A percentile compares a stretch with the other conserved stretches of the same genome.
These are phyloP conservation scores for Arxiozyma bovina DNA, from an alignment of 1,139 yeast genomes.

Conservation along the genomic window DNA sequence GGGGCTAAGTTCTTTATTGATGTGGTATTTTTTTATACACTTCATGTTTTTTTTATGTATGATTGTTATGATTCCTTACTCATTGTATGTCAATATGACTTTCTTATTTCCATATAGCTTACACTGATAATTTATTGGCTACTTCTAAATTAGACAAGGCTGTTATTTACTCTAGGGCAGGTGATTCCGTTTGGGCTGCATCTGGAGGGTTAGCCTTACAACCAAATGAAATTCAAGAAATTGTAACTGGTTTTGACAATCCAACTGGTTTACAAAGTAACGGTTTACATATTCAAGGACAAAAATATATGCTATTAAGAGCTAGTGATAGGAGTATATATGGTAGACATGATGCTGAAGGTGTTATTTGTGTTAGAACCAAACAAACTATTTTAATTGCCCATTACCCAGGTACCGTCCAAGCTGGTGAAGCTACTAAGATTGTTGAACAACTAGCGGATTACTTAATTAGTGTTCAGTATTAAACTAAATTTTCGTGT, in stretches of 20 bases:
- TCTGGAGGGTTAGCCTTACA: slow-evolving; percentile 61
- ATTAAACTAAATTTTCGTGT: slow-evolving; percentile 34
- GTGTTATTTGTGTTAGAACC: slow-evolving; percentile 85
- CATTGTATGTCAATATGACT: background rate
- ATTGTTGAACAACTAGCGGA: slow-evolving; percentile 94
- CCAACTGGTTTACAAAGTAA: slow-evolving; percentile 69
- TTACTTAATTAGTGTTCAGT: slow-evolving; percentile 79
- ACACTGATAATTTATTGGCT: slow-evolving; percentile 83
- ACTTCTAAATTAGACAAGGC: slow-evolving; percentile 88
- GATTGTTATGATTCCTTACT: background rate
- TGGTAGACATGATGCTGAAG: slow-evolving; percentile 83
- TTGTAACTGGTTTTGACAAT: slow-evolving; percentile 75
- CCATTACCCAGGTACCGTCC: slow-evolving; percentile 87
- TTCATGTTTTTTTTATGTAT: background rate
- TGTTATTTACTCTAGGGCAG: slow-evolving; percentile 86
- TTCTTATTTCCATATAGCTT: slow-evolving; percentile 40
- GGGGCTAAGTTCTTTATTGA: background rate
- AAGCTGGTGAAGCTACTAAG: slow-evolving; percentile 90
- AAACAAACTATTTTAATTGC: slow-evolving; percentile 86
- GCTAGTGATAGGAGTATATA: slow-evolving; percentile 92
- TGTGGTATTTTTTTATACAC: background rate
- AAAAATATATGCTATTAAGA: slow-evolving; percentile 77
- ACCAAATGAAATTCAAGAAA: slow-evolving; percentile 59
- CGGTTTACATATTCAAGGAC: slow-evolving; percentile 79
- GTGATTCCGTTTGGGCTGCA: slow-evolving; percentile 92